Percentiles rank a stretch among this genome's conserved stretches.
Evolutionary conservation across 495 filamentous ascomycete species (phyloP).

Genomic region (Neurospora discreta): DNA sequence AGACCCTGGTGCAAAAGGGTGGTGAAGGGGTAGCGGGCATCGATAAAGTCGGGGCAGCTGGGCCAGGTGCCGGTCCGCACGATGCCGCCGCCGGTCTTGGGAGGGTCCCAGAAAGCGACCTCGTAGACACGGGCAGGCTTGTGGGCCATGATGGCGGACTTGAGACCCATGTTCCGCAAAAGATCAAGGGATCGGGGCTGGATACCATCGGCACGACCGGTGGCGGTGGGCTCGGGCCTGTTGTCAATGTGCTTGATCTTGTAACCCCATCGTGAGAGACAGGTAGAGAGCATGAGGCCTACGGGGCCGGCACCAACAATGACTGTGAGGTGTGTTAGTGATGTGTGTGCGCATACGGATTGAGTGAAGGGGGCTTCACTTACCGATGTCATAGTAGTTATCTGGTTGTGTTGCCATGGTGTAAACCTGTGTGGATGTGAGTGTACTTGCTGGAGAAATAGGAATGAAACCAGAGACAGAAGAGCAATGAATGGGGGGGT

Average conservation of each 20-base stretch:
- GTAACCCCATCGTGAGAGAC: slow-evolving; percentile 62
- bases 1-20: slow-evolving; percentile 66
- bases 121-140: slow-evolving; percentile 63
- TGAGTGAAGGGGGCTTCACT: background rate
- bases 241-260: slow-evolving; percentile 63
- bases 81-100: slow-evolving; percentile 42
- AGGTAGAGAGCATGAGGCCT: slow-evolving; percentile 75
- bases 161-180: slow-evolving; percentile 59
- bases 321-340: slow-evolving; percentile 33
- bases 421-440: slow-evolving; percentile 1
- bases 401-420: slow-evolving; percentile 13
- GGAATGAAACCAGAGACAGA: background rate
- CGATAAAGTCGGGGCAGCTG: slow-evolving; percentile 64
- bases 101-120: slow-evolving; percentile 70
- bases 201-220: slow-evolving; percentile 68
- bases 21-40: slow-evolving; percentile 66
- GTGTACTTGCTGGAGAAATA: background rate
- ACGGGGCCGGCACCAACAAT: slow-evolving; percentile 87
- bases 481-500: slow-evolving; percentile 6
- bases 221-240: slow-evolving; percentile 53
- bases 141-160: slow-evolving; percentile 65
- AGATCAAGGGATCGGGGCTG: slow-evolving; percentile 73
- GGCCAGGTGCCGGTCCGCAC: slow-evolving; percentile 57
- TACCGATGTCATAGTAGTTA: slow-evolving; percentile 27
- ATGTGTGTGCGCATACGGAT: too few relatives aligned